phyloP scores from a whole-genome alignment of 495 filamentous ascomycete species.

The Penicillium crystallinum region DNA sequence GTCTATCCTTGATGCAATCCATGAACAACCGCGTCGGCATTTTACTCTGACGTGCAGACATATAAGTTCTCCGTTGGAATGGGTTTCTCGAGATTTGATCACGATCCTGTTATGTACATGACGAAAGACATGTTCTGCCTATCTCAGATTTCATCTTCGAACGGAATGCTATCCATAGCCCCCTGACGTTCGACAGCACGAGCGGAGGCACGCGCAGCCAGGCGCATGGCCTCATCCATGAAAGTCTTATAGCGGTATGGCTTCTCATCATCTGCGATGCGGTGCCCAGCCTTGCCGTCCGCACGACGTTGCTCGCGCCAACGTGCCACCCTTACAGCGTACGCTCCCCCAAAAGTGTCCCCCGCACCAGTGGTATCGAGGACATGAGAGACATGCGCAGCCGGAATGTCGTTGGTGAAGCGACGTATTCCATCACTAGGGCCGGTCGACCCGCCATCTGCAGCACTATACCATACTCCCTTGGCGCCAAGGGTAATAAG shows the following conservation, averaged over 20 bases:
- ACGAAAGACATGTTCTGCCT: not conserved
- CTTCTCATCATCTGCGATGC: conserved; percentile 39
- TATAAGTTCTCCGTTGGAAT: too few species aligned
- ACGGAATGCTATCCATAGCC: conserved; percentile 86
- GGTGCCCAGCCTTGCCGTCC: conserved; percentile 30
- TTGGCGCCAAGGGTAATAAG: conserved; percentile 78
- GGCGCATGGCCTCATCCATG: conserved; percentile 56
- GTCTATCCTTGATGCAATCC: not conserved
- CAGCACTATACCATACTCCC: conserved; percentile 59
- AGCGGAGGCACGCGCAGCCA: conserved; percentile 69
- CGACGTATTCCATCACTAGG: conserved; percentile 28
- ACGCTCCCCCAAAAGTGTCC: conserved; percentile 89
- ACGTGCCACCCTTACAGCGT: conserved; percentile 61
- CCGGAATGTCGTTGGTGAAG: conserved; percentile 41
- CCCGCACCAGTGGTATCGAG: conserved; percentile 93
- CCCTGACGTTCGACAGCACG: conserved; percentile 71
- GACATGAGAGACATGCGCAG: conserved; percentile 59
- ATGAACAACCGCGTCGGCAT: not conserved
- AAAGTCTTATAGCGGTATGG: conserved; percentile 40
- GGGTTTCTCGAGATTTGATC: not conserved
- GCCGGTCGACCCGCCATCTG: conserved; percentile 35
- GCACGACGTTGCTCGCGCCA: conserved; percentile 35
- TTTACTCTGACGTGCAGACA: not conserved
- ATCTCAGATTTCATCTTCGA: conserved; percentile 65
- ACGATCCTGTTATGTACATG: not conserved